These are phyloP conservation scores for Thinopyrum elongatum DNA, from an alignment of 176 grass and related monocot genomes.

Conservation along the genomic window DNA sequence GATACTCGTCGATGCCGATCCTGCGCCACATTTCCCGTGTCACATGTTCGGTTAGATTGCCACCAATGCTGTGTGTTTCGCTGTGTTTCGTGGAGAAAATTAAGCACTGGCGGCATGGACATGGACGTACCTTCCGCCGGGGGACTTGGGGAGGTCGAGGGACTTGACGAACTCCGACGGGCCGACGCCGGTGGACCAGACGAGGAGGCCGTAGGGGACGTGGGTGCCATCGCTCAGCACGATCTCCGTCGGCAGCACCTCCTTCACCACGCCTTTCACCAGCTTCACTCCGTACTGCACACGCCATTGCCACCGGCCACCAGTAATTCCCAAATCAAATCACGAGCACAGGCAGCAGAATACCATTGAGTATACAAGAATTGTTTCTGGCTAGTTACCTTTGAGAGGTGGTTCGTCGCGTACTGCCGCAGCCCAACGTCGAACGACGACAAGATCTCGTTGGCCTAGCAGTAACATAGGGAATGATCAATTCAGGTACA, in stretches of 20 bases:
- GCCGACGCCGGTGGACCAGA: conserved; percentile 93
- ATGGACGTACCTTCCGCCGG: conserved; percentile 51
- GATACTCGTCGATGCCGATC: conserved; percentile 85
- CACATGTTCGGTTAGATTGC: background rate
- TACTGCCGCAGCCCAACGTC: conserved; percentile 74
- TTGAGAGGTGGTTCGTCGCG: conserved; percentile 78
- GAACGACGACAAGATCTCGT: conserved; percentile 89
- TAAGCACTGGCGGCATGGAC: too few species aligned
- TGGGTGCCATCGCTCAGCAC: conserved; percentile 59
- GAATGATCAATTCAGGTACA: background rate
- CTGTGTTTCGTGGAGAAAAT: background rate
- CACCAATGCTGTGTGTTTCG: background rate
- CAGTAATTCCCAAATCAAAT: background rate
- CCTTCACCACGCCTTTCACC: conserved; percentile 76
- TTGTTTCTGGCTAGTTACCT: conserved; percentile 28
- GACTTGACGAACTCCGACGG: conserved; percentile 67
- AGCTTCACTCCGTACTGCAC: conserved; percentile 74
- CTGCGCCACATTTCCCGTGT: conserved; percentile 17
- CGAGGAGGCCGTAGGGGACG: conserved; percentile 78
- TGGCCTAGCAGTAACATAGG: conserved; percentile 45
- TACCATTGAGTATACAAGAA: background rate
- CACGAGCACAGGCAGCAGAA: background rate
- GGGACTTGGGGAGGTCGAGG: conserved; percentile 63
- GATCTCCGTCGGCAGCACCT: conserved; percentile 61
- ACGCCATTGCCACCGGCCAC: background rate